These are phyloP conservation scores for Fusarium anthophilum DNA, from an alignment of 2,329 filamentous ascomycete genomes.

Conservation along the genomic window DNA sequence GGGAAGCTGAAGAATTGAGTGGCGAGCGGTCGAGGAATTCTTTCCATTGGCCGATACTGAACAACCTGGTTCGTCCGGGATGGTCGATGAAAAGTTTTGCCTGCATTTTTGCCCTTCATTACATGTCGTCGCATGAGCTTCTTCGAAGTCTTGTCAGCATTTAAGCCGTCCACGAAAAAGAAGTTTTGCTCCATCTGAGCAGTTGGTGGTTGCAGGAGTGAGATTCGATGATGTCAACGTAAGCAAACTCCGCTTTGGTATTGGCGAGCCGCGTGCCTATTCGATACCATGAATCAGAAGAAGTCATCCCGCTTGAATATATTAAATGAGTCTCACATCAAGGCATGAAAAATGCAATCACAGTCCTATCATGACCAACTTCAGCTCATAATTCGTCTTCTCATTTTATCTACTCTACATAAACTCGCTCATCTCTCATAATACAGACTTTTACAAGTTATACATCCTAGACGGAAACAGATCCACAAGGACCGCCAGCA, in stretches of 20 bases:
- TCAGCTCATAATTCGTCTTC: constrained; percentile 19
- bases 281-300: too few relatives aligned
- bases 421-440: constrained; percentile 13
- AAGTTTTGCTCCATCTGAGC: not conserved
- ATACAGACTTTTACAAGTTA: constrained; percentile 7
- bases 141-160: not conserved
- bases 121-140: constrained; percentile 15
- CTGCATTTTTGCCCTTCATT: constrained; percentile 17
- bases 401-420: constrained; percentile 29
- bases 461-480: not conserved
- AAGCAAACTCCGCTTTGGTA: not conserved
- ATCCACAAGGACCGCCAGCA: constrained; percentile 43
- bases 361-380: not conserved
- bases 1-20: not conserved
- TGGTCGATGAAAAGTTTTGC: constrained; percentile 1
- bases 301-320: too few relatives aligned
- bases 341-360: too few relatives aligned
- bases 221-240: not conserved
- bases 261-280: not conserved
- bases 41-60: not conserved
- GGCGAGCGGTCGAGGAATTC: not conserved
- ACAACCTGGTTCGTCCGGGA: not conserved
- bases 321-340: too few relatives aligned
- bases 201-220: not conserved
- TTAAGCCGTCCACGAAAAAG: constrained; percentile 11